These are phyloP conservation scores for Metschnikowia drakensbergensis DNA, from an alignment of 805 yeast genomes.

Conservation along the genomic window DNA sequence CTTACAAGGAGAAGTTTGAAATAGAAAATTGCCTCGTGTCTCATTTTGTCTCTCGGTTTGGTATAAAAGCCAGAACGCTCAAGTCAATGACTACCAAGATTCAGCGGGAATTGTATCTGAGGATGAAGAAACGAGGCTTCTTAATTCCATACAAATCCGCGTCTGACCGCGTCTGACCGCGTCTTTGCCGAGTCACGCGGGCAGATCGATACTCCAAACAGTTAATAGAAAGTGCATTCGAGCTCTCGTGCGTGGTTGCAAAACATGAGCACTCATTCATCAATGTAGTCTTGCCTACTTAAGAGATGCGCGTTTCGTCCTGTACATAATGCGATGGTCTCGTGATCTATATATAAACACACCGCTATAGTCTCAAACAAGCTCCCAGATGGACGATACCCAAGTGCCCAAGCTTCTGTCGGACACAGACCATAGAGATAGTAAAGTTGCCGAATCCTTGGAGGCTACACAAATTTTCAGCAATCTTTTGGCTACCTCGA, in stretches of 20 bases:
- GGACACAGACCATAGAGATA: neutral
- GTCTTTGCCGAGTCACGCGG: too few relatives aligned
- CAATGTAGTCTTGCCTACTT: too few relatives aligned
- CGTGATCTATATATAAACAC: neutral
- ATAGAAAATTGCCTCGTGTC: neutral
- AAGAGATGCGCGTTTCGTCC: too few relatives aligned
- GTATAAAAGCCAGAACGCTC: slow-evolving; percentile 1
- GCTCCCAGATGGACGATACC: neutral
- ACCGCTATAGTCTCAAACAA: too few relatives aligned
- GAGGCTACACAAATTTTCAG: slow-evolving; percentile 1
- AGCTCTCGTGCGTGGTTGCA: too few relatives aligned
- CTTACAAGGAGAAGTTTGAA: neutral
- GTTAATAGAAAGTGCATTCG: too few relatives aligned
- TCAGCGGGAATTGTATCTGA: neutral
- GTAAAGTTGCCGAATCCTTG: neutral
- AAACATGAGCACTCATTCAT: too few relatives aligned
- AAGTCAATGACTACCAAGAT: neutral
- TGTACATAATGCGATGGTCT: neutral
- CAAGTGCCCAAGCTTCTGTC: neutral
- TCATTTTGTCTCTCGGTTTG: slow-evolving; percentile 2
- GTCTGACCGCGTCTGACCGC: too few relatives aligned
- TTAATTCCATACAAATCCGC: neutral
- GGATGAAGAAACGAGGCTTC: slow-evolving; percentile 2
- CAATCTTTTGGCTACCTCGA: neutral
- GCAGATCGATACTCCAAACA: too few relatives aligned